Conservation (phyloP, 257 asterid genomes). For the Plectranthus barbatus region DNA sequence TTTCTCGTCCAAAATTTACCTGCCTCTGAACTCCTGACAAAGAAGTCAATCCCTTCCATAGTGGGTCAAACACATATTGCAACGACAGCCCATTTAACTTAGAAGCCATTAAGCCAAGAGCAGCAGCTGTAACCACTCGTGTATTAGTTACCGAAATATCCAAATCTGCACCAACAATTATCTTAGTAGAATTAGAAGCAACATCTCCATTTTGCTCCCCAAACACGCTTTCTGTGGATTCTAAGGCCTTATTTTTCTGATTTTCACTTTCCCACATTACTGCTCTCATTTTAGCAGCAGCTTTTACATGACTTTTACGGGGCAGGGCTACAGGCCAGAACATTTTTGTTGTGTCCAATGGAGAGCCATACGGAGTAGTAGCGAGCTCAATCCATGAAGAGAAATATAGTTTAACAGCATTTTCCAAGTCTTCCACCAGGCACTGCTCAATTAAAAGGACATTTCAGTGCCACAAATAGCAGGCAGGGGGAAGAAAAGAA, state of each 20-base stretch:
- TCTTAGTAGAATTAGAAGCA: constrained; percentile 51
- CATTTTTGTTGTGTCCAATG: constrained; percentile 77
- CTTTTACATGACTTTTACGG: constrained; percentile 91
- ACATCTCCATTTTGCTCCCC: constrained; percentile 60
- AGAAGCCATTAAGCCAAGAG: constrained; percentile 81
- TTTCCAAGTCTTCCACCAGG: constrained; percentile 69
- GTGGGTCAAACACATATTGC: constrained; percentile 61
- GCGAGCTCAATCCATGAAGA: constrained; percentile 87
- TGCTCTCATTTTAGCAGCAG: constrained; percentile 98
- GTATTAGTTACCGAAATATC: constrained; percentile 82
- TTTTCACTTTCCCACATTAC: constrained; percentile 56
- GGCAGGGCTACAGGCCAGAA: constrained; percentile 97
- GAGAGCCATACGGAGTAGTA: constrained; percentile 88
- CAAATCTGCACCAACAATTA: constrained; percentile 87
- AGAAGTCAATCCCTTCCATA: constrained; percentile 82
- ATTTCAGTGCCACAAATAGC: neutral
- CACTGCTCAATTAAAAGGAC: constrained; percentile 44
- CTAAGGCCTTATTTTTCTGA: constrained; percentile 32
- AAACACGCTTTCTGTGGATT: constrained; percentile 35
- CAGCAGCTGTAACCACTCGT: constrained; percentile 83
- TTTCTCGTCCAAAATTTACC: constrained; percentile 35
- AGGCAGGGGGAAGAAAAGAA: neutral
- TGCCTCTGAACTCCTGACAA: constrained; percentile 95
- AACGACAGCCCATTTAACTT: constrained; percentile 56
- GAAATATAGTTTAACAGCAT: constrained; percentile 68